Conservation (phyloP, 78 protist species). For the Monocercomonoides exilis region DNA sequence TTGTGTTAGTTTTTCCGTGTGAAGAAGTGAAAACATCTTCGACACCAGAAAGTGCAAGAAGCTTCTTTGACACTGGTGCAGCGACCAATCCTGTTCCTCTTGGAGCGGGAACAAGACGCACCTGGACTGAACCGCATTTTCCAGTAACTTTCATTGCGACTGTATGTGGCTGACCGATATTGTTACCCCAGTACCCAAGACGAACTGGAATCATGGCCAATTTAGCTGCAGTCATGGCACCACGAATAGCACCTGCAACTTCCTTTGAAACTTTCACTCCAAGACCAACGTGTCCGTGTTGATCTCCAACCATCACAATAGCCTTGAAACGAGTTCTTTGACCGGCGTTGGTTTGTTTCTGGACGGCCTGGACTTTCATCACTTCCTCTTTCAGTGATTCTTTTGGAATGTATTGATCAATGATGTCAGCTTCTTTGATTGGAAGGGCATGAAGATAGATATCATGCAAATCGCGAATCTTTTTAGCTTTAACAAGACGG, state of each 20-base stretch:
- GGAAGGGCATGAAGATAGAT: constrained; percentile 96
- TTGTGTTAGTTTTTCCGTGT: constrained; percentile 89
- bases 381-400: constrained; percentile 87
- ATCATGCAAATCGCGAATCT: constrained; percentile 85
- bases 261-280: constrained; percentile 98
- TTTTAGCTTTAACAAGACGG: constrained; percentile 88
- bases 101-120: constrained; percentile 99
- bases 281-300: constrained; percentile 97
- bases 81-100: constrained; percentile 99
- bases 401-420: constrained; percentile 72
- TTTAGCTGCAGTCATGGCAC: constrained; percentile 93
- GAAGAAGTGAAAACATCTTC: constrained; percentile 94
- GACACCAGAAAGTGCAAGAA: constrained; percentile 93
- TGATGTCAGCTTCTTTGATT: constrained; percentile 97
- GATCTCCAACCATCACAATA: constrained; percentile 80
- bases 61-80: constrained; percentile 88
- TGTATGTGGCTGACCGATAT: constrained; percentile 98
- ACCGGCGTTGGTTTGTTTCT: constrained; percentile 99
- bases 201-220: constrained; percentile 92
- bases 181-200: constrained; percentile 99
- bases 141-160: constrained; percentile 97
- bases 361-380: constrained; percentile 97
- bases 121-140: constrained; percentile 94
- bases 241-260: constrained; percentile 98
- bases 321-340: constrained; percentile 99